Evolutionary conservation across 768 basidiomycete genomes (phyloP), one percentile per base, ranked within the genome.

Genomic region (Termitomyces sp.): DNA sequence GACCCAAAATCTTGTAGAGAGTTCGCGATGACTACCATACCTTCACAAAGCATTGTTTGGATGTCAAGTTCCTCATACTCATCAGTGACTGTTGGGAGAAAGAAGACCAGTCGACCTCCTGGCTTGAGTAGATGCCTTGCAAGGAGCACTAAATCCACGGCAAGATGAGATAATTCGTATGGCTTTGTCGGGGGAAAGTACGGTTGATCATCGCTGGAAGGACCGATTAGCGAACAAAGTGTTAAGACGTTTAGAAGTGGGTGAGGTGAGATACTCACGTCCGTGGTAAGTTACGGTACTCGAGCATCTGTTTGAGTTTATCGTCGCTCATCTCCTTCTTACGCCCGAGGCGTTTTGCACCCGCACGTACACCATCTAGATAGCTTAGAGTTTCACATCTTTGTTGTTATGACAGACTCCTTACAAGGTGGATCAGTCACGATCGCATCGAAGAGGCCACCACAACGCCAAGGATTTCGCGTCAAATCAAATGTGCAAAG

Each of bases 401-500:
- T 4, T 29, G 7, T 13, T 36, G 24, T 22, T 12, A 33, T 16
- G 22, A 49, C 18, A 33, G 31, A 34, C 39, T 12, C 47, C 89
- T 68, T 71, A 94, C 94, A 97, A 12, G 94, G 94, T 46, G 94
- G 94, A 71, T 97, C 94, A 0, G 94, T 95, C 34, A 97, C 75
- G 60, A 98, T 94, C 0, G 95, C 93, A 65, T 99, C 97, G 61
- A 99, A 92, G 31, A 98, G 72, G 9, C 81, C 87, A 7, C 95
- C 97, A 61, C 88, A 85, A 60, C 97, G 76, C 88, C 90, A 93
- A 0, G 95, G 93, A 67, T 92, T 83, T 34, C 78, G 79, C 0
- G 95, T 98, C n/a, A 98, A 77, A 65, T 99, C 97, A 64, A 96
- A 98, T 0, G 93, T 94, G 65, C 86, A 82, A 13, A 92, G 82